Evolutionary conservation across 2,329 filamentous ascomycete genomes (phyloP).

Genomic region (Fusarium dlaminii): DNA sequence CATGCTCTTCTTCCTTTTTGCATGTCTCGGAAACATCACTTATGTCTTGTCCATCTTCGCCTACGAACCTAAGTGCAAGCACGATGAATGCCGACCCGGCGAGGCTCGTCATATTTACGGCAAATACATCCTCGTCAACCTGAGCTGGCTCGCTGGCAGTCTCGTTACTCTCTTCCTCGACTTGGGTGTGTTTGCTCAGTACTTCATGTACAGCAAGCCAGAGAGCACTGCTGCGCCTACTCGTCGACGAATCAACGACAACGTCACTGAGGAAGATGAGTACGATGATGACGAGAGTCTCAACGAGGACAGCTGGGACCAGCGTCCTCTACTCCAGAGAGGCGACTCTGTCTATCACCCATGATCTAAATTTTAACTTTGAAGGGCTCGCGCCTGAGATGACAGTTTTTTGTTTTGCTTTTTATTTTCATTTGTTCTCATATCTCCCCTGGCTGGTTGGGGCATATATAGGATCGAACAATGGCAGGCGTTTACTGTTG

Average conservation of each 20-base stretch:
- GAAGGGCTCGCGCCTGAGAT: neutral
- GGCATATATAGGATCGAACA: constrained; percentile 20
- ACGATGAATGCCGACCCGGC: constrained; percentile 66
- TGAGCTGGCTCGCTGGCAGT: constrained; percentile 90
- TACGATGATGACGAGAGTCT: constrained; percentile 43
- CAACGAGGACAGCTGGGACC: constrained; percentile 50
- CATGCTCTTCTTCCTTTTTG: constrained; percentile 95
- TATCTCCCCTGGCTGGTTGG: constrained; percentile 7
- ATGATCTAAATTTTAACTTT: neutral
- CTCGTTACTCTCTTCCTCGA: constrained; percentile 88
- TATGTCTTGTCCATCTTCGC: constrained; percentile 93
- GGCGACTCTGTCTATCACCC: constrained; percentile 44
- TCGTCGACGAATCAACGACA: constrained; percentile 13
- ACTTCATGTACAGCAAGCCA: constrained; percentile 79
- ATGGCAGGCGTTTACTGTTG: constrained; percentile 28
- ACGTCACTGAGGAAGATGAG: constrained; percentile 39
- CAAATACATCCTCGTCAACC: constrained; percentile 86
- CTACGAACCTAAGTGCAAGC: constrained; percentile 78
- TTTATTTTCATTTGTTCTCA: constrained; percentile 12
- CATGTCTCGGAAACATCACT: constrained; percentile 92
- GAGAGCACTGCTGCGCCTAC: constrained; percentile 44
- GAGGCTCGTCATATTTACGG: constrained; percentile 76
- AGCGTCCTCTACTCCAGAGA: constrained; percentile 51
- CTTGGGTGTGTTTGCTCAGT: constrained; percentile 87
- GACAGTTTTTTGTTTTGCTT: constrained; percentile 32